A percentile compares a stretch with the other conserved stretches of the same genome.
Evolutionary conservation across 768 basidiomycete species (phyloP).

Genomic region (Boletus subcaerulescens): DNA sequence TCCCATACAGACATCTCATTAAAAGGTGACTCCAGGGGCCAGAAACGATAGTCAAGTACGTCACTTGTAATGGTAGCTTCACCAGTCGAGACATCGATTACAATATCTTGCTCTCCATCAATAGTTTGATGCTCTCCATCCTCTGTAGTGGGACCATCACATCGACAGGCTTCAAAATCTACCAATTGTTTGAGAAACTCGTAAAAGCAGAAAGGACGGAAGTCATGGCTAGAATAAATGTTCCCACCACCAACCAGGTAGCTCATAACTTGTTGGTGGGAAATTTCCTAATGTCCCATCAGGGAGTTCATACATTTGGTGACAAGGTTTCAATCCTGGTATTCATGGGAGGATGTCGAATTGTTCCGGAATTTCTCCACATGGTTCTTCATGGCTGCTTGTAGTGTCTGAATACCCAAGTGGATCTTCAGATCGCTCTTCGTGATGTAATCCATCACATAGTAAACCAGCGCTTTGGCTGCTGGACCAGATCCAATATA

Average conservation of each 20-base stretch:
- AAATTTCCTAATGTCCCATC: constrained; percentile 26
- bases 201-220: background rate
- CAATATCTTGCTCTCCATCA: no score
- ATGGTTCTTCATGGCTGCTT: background rate
- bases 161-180: no score
- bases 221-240: constrained; percentile 14
- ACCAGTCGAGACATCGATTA: no score
- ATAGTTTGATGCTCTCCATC: no score
- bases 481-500: background rate
- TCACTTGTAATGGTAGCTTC: no score
- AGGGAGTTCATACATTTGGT: constrained; percentile 14
- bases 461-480: background rate
- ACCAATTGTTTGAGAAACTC: background rate
- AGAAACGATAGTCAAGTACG: no score
- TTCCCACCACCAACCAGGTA: constrained; percentile 25
- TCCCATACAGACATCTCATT: no score
- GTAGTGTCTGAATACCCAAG: background rate
- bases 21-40: no score
- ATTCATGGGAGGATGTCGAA: background rate
- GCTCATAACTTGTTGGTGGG: constrained; percentile 30
- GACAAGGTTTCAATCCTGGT: background rate
- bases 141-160: accelerated
- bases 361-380: background rate
- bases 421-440: background rate
- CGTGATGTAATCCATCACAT: background rate